A percentile compares a stretch with the other conserved stretches of the same genome.
Evolutionary conservation across 768 basidiomycete species (phyloP).

Genomic region (Harrya chromipes): DNA sequence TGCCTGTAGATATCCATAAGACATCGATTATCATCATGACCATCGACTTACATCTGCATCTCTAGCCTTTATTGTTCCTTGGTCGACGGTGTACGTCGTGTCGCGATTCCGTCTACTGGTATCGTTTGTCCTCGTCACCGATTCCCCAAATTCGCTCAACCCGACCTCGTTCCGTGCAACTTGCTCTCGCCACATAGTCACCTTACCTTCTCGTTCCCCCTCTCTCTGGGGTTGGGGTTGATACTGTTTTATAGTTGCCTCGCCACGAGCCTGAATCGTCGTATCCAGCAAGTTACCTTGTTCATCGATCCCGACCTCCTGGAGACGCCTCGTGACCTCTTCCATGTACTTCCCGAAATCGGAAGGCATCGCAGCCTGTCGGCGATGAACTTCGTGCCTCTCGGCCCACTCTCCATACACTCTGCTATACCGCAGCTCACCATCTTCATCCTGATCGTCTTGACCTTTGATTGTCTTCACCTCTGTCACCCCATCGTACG

Average conservation of each 20-base stretch:
- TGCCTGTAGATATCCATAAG: conserved; percentile 8
- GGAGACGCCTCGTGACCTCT: conserved; percentile 36
- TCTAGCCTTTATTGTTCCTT: conserved; percentile 14
- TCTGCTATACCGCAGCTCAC: conserved; percentile 22
- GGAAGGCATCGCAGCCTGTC: conserved; percentile 20
- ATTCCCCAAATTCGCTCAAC: conserved; percentile 22
- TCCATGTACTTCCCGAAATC: conserved; percentile 28
- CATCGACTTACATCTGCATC: conserved; percentile 22
- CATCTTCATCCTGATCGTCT: conserved; percentile 1
- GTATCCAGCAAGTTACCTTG: conserved; percentile 24
- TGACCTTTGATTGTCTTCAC: conserved; percentile 14
- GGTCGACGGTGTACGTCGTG: conserved; percentile 8
- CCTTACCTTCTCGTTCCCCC: conserved; percentile 31
- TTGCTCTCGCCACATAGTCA: conserved; percentile 56
- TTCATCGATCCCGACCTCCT: conserved; percentile 31
- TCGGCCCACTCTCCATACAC: conserved; percentile 34
- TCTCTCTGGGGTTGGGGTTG: conserved; percentile 12
- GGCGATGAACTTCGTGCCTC: conserved; percentile 25
- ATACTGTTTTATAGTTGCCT: neutral
- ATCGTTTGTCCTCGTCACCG: conserved; percentile 11
- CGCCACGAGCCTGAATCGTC: conserved; percentile 13
- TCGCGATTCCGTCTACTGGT: conserved; percentile 14
- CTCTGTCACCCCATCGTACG: conserved; percentile 25
- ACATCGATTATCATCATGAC: neutral
- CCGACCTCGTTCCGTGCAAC: conserved; percentile 39